Conservation (phyloP, 2,329 filamentous ascomycete genomes). For the Arthrobotrys pseudoclavata region DNA sequence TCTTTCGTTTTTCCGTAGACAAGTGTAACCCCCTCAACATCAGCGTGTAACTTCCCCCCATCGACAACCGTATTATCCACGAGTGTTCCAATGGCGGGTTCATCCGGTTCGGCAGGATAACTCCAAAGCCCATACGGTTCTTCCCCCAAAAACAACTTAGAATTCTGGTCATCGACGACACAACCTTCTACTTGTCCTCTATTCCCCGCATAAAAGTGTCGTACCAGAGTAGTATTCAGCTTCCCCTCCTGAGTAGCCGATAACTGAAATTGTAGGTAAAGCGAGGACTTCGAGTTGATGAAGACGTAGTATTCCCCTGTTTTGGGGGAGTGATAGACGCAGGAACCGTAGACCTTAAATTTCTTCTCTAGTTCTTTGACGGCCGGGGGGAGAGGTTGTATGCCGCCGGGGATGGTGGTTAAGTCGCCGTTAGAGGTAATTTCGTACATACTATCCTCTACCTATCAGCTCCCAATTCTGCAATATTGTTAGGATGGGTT, state of each 20-base stretch:
- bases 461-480: background rate
- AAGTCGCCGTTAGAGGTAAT: constrained; percentile 69
- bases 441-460: constrained; percentile 68
- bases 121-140: constrained; percentile 71
- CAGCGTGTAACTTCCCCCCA: constrained; percentile 69
- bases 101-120: constrained; percentile 70
- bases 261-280: constrained; percentile 72
- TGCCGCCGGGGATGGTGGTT: constrained; percentile 67
- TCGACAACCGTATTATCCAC: constrained; percentile 67
- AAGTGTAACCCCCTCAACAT: constrained; percentile 72
- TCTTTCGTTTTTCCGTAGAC: constrained; percentile 68
- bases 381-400: constrained; percentile 66
- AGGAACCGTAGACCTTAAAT: constrained; percentile 71
- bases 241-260: constrained; percentile 66
- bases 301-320: constrained; percentile 71
- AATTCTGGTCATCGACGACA: constrained; percentile 70
- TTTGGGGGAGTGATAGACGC: constrained; percentile 69
- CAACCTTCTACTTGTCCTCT: constrained; percentile 72
- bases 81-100: constrained; percentile 64
- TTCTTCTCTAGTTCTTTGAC: constrained; percentile 64
- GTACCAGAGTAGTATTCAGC: constrained; percentile 69
- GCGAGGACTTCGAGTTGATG: constrained; percentile 71
- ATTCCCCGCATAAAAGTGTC: constrained; percentile 70
- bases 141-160: constrained; percentile 70
- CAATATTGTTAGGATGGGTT: too few relatives aligned